Percentiles rank a stretch among this genome's conserved stretches.
Conservation (phyloP, 2,329 filamentous ascomycete genomes). For the Clarireedia hainanense region DNA sequence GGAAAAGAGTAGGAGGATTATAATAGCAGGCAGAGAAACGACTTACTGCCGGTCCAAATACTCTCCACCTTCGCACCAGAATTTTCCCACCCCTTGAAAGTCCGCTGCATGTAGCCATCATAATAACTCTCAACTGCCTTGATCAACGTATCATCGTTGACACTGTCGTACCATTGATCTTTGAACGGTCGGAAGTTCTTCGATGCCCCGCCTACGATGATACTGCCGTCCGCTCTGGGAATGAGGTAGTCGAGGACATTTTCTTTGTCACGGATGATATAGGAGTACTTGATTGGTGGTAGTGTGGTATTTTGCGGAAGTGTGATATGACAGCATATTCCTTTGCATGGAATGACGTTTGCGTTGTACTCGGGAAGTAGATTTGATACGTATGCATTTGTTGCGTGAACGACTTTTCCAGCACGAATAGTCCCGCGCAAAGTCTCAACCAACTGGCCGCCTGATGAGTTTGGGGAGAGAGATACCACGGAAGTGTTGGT, state of each 20-base stretch:
- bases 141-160: slow-evolving; percentile 40
- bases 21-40: neutral
- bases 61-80: slow-evolving; percentile 31
- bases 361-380: slow-evolving; percentile 41
- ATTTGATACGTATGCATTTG: slow-evolving; percentile 59
- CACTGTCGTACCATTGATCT: slow-evolving; percentile 38
- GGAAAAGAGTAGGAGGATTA: neutral
- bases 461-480: slow-evolving; percentile 14
- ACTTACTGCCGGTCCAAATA: slow-evolving; percentile 15
- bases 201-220: slow-evolving; percentile 35
- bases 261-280: slow-evolving; percentile 12
- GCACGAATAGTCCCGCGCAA: slow-evolving; percentile 46
- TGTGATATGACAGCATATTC: slow-evolving; percentile 34
- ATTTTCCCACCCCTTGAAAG: slow-evolving; percentile 38
- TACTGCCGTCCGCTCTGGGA: slow-evolving; percentile 23
- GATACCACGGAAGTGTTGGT: slow-evolving; percentile 40
- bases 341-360: slow-evolving; percentile 53
- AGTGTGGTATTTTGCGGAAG: slow-evolving; percentile 15
- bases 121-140: slow-evolving; percentile 34
- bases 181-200: slow-evolving; percentile 25
- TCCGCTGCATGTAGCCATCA: slow-evolving; percentile 32
- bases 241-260: slow-evolving; percentile 23
- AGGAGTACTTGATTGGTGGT: slow-evolving; percentile 17
- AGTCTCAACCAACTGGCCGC: slow-evolving; percentile 42
- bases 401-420: slow-evolving; percentile 52